Evolutionary conservation across 768 basidiomycete species (phyloP).

Genomic region (Naganishia kalamii): DNA sequence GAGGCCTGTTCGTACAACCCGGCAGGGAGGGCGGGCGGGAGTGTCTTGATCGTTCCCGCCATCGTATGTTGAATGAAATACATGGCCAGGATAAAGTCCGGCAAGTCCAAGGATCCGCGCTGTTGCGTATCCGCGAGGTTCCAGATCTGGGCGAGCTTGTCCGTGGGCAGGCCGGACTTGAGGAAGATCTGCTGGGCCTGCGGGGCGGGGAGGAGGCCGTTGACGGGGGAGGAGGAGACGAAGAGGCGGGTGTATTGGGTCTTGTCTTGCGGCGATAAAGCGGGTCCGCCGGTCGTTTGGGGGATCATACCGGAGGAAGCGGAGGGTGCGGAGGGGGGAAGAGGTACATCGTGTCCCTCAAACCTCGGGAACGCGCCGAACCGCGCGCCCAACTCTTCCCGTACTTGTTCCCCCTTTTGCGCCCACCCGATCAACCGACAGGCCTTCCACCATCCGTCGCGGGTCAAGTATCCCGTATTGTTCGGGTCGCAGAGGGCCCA

Average conservation of each 20-base stretch:
- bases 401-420: slow-evolving; percentile 71
- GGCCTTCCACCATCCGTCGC: slow-evolving; percentile 77
- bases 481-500: slow-evolving; percentile 89
- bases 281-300: not conserved
- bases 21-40: slow-evolving; percentile 71
- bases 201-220: slow-evolving; percentile 73
- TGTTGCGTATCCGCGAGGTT: slow-evolving; percentile 90
- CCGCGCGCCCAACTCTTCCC: slow-evolving; percentile 60
- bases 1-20: slow-evolving; percentile 76
- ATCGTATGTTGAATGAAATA: slow-evolving; percentile 90
- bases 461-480: slow-evolving; percentile 85
- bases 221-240: slow-evolving; percentile 60
- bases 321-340: slow-evolving; percentile 45
- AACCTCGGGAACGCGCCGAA: slow-evolving; percentile 78
- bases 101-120: slow-evolving; percentile 75
- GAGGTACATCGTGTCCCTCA: slow-evolving; percentile 57
- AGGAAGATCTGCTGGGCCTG: slow-evolving; percentile 85
- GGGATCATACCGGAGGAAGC: not conserved
- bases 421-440: slow-evolving; percentile 89
- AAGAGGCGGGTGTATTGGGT: slow-evolving; percentile 78
- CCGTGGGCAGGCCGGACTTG: slow-evolving; percentile 78
- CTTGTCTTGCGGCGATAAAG: slow-evolving; percentile 70
- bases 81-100: slow-evolving; percentile 94
- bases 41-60: slow-evolving; percentile 64
- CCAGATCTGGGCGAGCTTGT: slow-evolving; percentile 91